Conservation (phyloP, 768 basidiomycete genomes). For the Daedalea quercina region DNA sequence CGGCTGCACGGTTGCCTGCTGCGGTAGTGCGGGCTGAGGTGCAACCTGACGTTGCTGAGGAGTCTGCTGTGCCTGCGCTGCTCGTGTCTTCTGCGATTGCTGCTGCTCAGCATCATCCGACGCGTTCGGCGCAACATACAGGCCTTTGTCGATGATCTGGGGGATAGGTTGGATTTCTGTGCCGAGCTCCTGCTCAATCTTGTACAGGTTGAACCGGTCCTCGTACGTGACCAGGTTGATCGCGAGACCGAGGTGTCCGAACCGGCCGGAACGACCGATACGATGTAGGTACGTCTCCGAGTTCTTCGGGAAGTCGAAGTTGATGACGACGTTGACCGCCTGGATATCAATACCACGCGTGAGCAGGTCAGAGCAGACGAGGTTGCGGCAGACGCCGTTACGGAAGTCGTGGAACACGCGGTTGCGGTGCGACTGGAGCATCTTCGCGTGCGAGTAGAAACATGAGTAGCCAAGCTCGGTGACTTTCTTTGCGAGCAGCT, state of each 20-base stretch:
- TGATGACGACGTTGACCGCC: conserved; percentile 99
- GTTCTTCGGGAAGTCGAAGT: conserved; percentile 99
- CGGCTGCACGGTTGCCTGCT: conserved; percentile 15
- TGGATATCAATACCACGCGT: conserved; percentile 99
- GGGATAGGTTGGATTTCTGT: conserved; percentile 98
- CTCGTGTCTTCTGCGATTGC: conserved; percentile 26
- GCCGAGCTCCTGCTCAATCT: conserved; percentile 97
- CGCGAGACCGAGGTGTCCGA: conserved; percentile 93
- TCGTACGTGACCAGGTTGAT: conserved; percentile 98
- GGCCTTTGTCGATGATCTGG: conserved; percentile 77
- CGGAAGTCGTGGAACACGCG: conserved; percentile 99
- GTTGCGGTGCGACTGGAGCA: conserved; percentile 98
- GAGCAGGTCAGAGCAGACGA: conserved; percentile 95
- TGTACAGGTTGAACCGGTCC: conserved; percentile 95
- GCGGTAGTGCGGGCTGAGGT: conserved; percentile 14
- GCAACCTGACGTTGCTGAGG: conserved; percentile 14
- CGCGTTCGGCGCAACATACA: conserved; percentile 82
- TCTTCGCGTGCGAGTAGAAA: conserved; percentile 99
- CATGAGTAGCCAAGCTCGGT: conserved; percentile 99
- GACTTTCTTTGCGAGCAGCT: conserved; percentile 98
- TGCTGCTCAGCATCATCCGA: conserved; percentile 37
- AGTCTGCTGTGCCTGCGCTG: conserved; percentile 27
- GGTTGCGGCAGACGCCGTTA: conserved; percentile 95
- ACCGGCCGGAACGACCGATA: conserved; percentile 96
- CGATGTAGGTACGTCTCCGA: conserved; percentile 98